Base-by-base conservation (phyloP, 2,329 filamentous ascomycete genomes). In the Ophidiomyces ophidiicola region DNA sequence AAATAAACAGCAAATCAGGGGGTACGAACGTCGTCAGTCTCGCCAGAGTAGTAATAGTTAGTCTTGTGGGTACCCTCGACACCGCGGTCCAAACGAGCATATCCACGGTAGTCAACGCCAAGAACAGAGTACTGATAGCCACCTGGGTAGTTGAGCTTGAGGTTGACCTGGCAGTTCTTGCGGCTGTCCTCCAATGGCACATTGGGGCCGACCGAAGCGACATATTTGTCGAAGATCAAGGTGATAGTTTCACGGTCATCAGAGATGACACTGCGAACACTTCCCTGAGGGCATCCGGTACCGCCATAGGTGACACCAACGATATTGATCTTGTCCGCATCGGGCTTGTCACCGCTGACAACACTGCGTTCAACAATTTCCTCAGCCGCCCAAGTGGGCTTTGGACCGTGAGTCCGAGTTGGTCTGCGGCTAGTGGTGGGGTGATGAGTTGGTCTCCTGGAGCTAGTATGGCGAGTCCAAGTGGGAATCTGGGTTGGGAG, bases 31-130 rank as follows among this genome's bases (percentile, higher is more conserved):
- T 43, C 36, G 21, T 43, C 33, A 17, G 43, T 41, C 29, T 43
- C 41, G 20, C 43, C 43, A 23, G 43, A 45, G 41, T 43, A 45
- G 32, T 45, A 45, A 32, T 45, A 45, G 15, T 39, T 41, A 17
- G 30, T 39, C 18, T 26, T 35, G 11, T 43, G 35, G 12, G 25
- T 7, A 5, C 35, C 43, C 4, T 37, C 41, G 23, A 42, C 30
- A 10, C 33, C 43, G 4, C 15, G 23, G 5, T 26, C 29, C 43
- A 45, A 32, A 4, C 14, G 25, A 23, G 35, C 40, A 32, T 41
- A 32, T 35, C 43, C 43, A 18, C 32, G 37, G 28, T 45, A 45
- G 17, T 43, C 36, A 30, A 39, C 40, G 7, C 33, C 36, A 3
- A 43, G 19, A 15, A 45, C 33, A 18, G 43, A 43, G 32, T 43